A percentile compares a stretch with the other conserved stretches of the same genome.
These are phyloP conservation scores for Echinochloa phyllopogon DNA, from an alignment of 176 grass and related monocot genomes.

Conservation along the genomic window DNA sequence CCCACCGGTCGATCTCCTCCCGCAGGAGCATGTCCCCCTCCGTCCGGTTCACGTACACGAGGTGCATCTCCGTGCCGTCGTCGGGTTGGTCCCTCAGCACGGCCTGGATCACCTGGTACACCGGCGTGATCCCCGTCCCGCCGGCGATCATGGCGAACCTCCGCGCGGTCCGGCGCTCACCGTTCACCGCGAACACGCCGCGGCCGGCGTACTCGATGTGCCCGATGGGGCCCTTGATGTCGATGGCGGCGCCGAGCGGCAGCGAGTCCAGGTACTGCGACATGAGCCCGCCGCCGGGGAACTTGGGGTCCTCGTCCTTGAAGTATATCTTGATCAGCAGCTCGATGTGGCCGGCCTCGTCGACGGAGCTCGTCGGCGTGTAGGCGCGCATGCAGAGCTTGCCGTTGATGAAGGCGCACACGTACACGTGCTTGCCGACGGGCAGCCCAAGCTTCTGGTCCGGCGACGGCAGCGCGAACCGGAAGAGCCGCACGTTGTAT, in stretches of 20 bases:
- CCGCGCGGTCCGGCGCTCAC: slow-evolving; percentile 58
- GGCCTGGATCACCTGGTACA: slow-evolving; percentile 96
- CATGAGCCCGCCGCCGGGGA: slow-evolving; percentile 89
- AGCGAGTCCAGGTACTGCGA: slow-evolving; percentile 76
- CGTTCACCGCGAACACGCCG: slow-evolving; percentile 69
- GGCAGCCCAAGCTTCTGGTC: slow-evolving; percentile 76
- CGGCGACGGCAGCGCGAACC: slow-evolving; percentile 68
- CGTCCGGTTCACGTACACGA: slow-evolving; percentile 88
- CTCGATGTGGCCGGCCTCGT: slow-evolving; percentile 76
- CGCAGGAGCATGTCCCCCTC: slow-evolving; percentile 86
- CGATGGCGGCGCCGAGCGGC: slow-evolving; percentile 53
- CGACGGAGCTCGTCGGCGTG: slow-evolving; percentile 80
- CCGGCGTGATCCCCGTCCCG: slow-evolving; percentile 88
- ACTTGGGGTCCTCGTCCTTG: slow-evolving; percentile 80
- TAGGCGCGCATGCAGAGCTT: slow-evolving; percentile 93
- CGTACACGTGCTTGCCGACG: slow-evolving; percentile 87
- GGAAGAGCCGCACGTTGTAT: slow-evolving; percentile 83
- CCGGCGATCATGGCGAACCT: slow-evolving; percentile 83
- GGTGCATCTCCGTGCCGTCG: slow-evolving; percentile 81
- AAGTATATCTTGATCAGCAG: slow-evolving; percentile 94
- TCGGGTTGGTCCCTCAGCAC: slow-evolving; percentile 81
- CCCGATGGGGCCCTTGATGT: slow-evolving; percentile 79
- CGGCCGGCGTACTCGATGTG: slow-evolving; percentile 87
- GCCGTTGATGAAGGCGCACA: slow-evolving; percentile 68
- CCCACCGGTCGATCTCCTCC: slow-evolving; percentile 82